phyloP scores from a whole-genome alignment of 208 protist genomes.

The Trypanosoma cruzi region DNA sequence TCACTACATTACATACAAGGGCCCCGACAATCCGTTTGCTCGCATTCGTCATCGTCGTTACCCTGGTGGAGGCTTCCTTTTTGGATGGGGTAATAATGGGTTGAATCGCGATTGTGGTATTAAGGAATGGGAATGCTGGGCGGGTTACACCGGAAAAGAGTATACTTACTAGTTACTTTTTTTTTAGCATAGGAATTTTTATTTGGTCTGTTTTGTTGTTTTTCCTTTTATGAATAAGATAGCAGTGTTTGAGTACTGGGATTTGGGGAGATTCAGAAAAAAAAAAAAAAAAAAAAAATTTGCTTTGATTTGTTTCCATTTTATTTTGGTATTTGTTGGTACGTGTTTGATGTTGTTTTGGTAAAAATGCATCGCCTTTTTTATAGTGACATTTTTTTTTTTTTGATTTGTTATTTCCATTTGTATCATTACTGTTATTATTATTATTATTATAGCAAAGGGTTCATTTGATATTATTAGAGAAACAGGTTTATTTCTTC shows the following conservation, averaged over 20 bases:
- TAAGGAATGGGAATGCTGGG: conserved; percentile 90
- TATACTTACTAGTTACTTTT: conserved; percentile 75
- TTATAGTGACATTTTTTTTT: conserved; percentile 4
- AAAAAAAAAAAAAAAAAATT: conserved; percentile 1
- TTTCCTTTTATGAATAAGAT: conserved; percentile 9
- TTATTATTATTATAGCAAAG: conserved; percentile 2
- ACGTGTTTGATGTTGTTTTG: background rate
- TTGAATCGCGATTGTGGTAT: conserved; percentile 89
- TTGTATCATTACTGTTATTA: background rate
- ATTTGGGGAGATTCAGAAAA: background rate
- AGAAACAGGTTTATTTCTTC: background rate
- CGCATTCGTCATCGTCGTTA: conserved; percentile 81
- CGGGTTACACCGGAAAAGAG: conserved; percentile 86
- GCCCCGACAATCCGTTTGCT: conserved; percentile 79
- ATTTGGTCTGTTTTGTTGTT: conserved; percentile 11
- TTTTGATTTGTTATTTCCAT: conserved; percentile 9
- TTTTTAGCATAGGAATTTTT: conserved; percentile 22
- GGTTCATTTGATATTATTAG: conserved; percentile 1
- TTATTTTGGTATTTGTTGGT: background rate
- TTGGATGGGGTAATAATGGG: conserved; percentile 91
- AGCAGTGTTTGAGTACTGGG: background rate
- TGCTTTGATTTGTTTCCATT: background rate
- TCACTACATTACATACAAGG: conserved; percentile 84
- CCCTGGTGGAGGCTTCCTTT: conserved; percentile 75
- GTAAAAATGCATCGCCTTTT: background rate